Conservation (phyloP, 108 stramenopile genomes). For the Epithemia pelagica region DNA sequence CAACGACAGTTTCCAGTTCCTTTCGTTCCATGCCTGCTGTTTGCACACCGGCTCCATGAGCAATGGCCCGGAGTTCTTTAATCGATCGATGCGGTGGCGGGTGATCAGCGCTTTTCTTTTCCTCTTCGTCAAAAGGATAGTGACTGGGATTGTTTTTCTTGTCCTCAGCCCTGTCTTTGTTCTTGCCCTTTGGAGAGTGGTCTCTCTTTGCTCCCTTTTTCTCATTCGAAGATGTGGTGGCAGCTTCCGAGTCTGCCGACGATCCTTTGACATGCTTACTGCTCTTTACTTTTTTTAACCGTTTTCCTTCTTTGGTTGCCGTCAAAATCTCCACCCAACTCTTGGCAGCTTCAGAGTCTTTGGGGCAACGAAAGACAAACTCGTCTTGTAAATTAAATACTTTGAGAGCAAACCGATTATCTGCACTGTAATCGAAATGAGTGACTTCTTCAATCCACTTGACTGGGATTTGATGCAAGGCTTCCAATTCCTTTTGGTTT, state of each 20-base stretch:
- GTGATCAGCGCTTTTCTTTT: slow-evolving; percentile 18
- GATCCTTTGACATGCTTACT: background rate
- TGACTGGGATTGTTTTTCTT: background rate
- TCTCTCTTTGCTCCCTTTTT: background rate
- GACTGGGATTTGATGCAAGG: slow-evolving; percentile 82
- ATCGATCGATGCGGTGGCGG: slow-evolving; percentile 27
- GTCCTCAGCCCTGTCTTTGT: too few species aligned
- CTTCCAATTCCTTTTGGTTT: slow-evolving; percentile 63
- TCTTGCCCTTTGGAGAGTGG: background rate
- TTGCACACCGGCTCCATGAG: slow-evolving; percentile 71
- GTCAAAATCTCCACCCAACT: slow-evolving; percentile 71
- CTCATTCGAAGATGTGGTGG: background rate
- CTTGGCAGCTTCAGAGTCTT: slow-evolving; percentile 45
- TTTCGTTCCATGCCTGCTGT: slow-evolving; percentile 80
- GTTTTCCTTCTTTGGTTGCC: slow-evolving; percentile 28
- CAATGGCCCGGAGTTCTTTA: slow-evolving; percentile 70
- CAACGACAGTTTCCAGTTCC: slow-evolving; percentile 63
- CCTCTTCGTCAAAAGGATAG: slow-evolving; percentile 10
- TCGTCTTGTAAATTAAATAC: slow-evolving; percentile 73
- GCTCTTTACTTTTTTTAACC: background rate
- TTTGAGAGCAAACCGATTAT: slow-evolving; percentile 72
- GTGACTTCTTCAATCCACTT: slow-evolving; percentile 65
- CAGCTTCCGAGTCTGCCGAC: background rate
- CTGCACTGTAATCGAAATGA: slow-evolving; percentile 57
- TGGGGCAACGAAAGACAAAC: slow-evolving; percentile 68